Percentiles rank a stretch among this genome's conserved stretches.
Evolutionary conservation across 345 rosid species (phyloP).

Genomic region (Trapa bicornis): DNA sequence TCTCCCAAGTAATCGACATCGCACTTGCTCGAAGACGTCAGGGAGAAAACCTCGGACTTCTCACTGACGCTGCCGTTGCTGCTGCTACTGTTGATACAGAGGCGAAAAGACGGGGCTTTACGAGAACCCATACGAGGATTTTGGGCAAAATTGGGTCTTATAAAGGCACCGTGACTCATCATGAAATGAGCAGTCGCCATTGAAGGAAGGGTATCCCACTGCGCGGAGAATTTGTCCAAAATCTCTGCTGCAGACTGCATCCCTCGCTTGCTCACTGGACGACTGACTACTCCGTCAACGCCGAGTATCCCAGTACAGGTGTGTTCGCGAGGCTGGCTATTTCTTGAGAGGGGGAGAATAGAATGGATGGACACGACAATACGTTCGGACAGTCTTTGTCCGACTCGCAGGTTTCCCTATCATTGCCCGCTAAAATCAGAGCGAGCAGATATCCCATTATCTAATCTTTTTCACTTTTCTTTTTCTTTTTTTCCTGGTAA

Average conservation of each 20-base stretch:
- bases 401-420: neutral
- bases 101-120: constrained; percentile 1
- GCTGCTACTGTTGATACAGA: constrained; percentile 3
- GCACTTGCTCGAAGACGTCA: constrained; percentile 45
- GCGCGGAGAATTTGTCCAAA: constrained; percentile 6
- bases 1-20: constrained; percentile 89
- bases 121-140: neutral
- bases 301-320: neutral
- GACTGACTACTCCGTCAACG: neutral
- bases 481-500: no score
- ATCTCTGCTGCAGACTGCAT: constrained; percentile 8
- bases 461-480: no score
- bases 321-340: neutral
- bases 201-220: constrained; percentile 5
- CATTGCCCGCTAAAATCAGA: neutral
- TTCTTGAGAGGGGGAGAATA: neutral
- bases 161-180: constrained; percentile 1
- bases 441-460: no score
- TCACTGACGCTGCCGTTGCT: neutral
- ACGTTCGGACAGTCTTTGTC: neutral
- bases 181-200: constrained; percentile 10
- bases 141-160: constrained; percentile 2
- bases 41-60: constrained; percentile 41
- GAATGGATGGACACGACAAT: neutral
- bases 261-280: neutral